Evolutionary conservation across 2,329 filamentous ascomycete species (phyloP).

Genomic region (Lachnellula cervina): DNA sequence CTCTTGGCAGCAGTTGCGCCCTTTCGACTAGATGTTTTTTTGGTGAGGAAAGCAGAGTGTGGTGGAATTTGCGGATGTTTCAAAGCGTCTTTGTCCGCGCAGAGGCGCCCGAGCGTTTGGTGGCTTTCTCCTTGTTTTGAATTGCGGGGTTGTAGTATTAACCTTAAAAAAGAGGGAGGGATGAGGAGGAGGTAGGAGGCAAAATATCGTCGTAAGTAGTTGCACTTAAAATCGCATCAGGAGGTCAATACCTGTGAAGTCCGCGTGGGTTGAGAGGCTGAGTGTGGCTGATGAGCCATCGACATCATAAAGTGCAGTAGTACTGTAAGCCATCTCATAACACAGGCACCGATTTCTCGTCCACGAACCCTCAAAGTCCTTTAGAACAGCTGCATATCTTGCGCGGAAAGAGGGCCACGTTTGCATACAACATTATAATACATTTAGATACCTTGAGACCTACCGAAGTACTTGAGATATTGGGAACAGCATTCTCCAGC

Average conservation of each 20-base stretch:
- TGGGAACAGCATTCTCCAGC: not conserved
- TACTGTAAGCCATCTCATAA: not conserved
- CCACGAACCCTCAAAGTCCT: not conserved
- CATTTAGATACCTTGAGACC: not conserved
- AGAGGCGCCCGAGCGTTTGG: slow-evolving; percentile 9
- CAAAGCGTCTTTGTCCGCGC: slow-evolving; percentile 13
- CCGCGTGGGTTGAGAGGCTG: not conserved
- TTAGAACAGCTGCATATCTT: not conserved
- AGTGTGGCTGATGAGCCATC: not conserved
- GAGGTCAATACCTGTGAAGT: not conserved
- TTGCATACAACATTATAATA: not conserved
- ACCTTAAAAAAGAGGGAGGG: not conserved
- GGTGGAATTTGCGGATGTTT: slow-evolving; percentile 9
- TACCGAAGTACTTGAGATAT: not conserved
- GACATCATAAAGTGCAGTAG: not conserved
- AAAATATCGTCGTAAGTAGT: not conserved
- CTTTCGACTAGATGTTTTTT: not conserved
- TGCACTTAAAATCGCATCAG: not conserved
- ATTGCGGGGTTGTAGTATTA: not conserved
- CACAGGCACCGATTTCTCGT: not conserved
- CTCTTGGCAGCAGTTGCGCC: not conserved
- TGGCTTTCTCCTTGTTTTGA: not conserved
- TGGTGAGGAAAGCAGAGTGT: not conserved
- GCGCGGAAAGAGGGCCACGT: not conserved
- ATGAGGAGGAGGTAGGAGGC: not conserved